Conservation (phyloP, 192 early-diverging fungal genomes). For the Dissophora ornata region DNA sequence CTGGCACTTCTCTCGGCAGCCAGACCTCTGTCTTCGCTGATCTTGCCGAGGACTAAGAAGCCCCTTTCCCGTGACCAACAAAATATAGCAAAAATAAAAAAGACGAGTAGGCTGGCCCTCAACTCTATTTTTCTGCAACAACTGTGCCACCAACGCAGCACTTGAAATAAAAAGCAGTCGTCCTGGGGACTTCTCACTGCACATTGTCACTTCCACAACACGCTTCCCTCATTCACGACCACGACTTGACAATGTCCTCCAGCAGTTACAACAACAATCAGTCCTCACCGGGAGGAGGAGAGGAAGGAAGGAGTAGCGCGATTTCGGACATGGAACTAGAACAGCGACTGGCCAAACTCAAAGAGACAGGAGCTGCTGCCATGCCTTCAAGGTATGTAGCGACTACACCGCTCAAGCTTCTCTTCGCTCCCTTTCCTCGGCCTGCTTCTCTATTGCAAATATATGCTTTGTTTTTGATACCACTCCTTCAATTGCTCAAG, state of each 20-base stretch:
- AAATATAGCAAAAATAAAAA: too few relatives aligned
- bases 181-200: too few relatives aligned
- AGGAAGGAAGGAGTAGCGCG: background rate
- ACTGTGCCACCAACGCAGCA: too few relatives aligned
- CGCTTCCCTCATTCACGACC: too few relatives aligned
- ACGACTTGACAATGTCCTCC: too few relatives aligned
- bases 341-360: slow-evolving; percentile 34
- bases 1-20: slow-evolving; percentile 11
- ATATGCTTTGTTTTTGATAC: background rate
- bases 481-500: too few relatives aligned
- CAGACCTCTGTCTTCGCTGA: slow-evolving; percentile 33
- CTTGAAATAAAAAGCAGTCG: too few relatives aligned
- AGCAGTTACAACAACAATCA: background rate
- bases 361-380: slow-evolving; percentile 8
- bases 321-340: slow-evolving; percentile 33
- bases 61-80: background rate
- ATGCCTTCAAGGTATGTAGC: slow-evolving; percentile 21
- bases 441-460: background rate
- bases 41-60: slow-evolving; percentile 27
- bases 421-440: background rate
- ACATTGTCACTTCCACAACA: too few relatives aligned
- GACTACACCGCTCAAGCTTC: background rate
- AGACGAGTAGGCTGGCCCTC: background rate
- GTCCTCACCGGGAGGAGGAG: background rate
- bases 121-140: background rate